phyloP scores from a whole-genome alignment of 345 rosid species.

The Gossypium ekmanianum region DNA sequence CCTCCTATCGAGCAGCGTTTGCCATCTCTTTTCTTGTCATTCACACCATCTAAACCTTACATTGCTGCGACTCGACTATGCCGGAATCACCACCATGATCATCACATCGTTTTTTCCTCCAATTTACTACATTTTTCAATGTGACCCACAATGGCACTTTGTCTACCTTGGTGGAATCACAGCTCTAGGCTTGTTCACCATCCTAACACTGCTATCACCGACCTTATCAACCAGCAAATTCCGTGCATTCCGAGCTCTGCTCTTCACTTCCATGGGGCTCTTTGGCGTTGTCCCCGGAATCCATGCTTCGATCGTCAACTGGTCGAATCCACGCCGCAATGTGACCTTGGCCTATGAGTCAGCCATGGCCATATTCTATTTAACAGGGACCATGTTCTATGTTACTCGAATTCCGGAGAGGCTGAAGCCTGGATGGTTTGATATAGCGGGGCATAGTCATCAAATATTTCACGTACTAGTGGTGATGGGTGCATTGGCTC shows the following conservation, averaged over 20 bases:
- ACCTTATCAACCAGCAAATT: constrained; percentile 51
- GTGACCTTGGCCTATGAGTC: constrained; percentile 57
- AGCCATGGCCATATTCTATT: constrained; percentile 73
- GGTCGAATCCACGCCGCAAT: constrained; percentile 63
- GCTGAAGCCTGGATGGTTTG: constrained; percentile 83
- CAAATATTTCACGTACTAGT: constrained; percentile 86
- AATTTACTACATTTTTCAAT: constrained; percentile 79
- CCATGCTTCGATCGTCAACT: constrained; percentile 59
- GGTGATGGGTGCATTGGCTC: constrained; percentile 82
- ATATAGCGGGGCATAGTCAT: constrained; percentile 81
- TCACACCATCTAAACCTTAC: constrained; percentile 52
- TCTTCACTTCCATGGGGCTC: constrained; percentile 76
- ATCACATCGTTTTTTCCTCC: constrained; percentile 93
- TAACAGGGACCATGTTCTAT: constrained; percentile 65
- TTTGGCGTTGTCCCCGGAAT: constrained; percentile 69
- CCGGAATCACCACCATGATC: constrained; percentile 76
- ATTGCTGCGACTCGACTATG: constrained; percentile 64
- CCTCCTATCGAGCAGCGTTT: constrained; percentile 70
- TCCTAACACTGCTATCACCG: constrained; percentile 66
- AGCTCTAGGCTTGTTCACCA: constrained; percentile 71
- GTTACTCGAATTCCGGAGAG: constrained; percentile 74
- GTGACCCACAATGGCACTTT: constrained; percentile 71
- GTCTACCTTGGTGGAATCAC: constrained; percentile 71
- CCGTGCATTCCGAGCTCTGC: constrained; percentile 58
- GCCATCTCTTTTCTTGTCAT: constrained; percentile 87